Evolutionary conservation across 352 stramenopile genomes (phyloP), one percentile per base, ranked within the genome.

Genomic region (Pythium grandisporangium): DNA sequence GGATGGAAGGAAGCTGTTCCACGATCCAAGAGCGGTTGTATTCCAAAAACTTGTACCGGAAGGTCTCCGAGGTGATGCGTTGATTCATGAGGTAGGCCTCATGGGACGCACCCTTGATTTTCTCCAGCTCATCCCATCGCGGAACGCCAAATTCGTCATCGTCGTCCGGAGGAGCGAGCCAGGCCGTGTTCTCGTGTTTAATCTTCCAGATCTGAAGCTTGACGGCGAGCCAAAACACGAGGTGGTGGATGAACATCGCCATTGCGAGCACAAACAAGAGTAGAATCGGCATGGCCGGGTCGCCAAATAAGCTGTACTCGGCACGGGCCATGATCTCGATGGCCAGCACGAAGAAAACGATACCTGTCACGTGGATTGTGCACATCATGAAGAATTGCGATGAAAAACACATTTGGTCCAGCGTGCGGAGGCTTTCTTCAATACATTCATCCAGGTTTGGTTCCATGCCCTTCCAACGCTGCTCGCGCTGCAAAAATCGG

Each of bases 331-430:
- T 98, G 62, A 98, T 98, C 49, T 98, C 84, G 42, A 98, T 87
- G 2, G 87, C 90, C 14, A 98, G 54, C 2, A 97, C 73, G 47
- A 98, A 94, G 51, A 96, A 97, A 5, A 98, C 70, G 20, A 99
- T 96, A 12, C 85, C 91, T 21, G 93, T 96, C 41, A 93, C 83
- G 51, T 97, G 88, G 30, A 92, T 58, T 20, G 66, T 97, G 55
- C 93, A 93, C 84, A 99, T 96, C 76, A 98, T 95, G 65, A 98
- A 98, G 54, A 96, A 98, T 60, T 99, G 95, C 34, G 81, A 97
- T 36, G 86, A 97, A 50, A 99, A 99, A 53, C 95, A 98, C 76
- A 98, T 95, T 55, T 97, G 90, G 51, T 98, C 93, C 19, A 98
- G 69, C 13, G 90, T 98, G 41, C 93, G 83, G 40, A 98, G 49